Evolutionary conservation across 768 basidiomycete genomes (phyloP).

Genomic region (Lactifluus volemus): DNA sequence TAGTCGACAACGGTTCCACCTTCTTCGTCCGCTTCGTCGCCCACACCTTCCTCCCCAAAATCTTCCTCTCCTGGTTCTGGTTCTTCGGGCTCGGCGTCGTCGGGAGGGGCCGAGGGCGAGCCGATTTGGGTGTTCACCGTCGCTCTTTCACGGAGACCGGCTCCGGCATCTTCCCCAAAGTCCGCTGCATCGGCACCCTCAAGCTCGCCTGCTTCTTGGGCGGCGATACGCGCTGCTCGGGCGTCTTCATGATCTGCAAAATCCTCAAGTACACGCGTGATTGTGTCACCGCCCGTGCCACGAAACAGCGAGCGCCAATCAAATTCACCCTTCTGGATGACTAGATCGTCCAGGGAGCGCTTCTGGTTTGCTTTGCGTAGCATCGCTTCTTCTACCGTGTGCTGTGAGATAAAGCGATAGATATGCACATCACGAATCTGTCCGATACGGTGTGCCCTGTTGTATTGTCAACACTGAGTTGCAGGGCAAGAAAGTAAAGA

Average conservation of each 20-base stretch:
- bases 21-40: slow-evolving; percentile 33
- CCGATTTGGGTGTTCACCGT: slow-evolving; percentile 11
- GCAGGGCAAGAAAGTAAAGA: not conserved
- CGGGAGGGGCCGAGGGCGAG: slow-evolving; percentile 1
- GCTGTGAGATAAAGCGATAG: slow-evolving; percentile 83
- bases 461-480: slow-evolving; percentile 5
- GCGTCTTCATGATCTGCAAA: slow-evolving; percentile 87
- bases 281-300: slow-evolving; percentile 36
- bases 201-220: slow-evolving; percentile 58
- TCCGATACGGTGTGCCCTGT: slow-evolving; percentile 93
- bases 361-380: slow-evolving; percentile 98
- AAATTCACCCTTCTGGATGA: slow-evolving; percentile 91
- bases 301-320: slow-evolving; percentile 84
- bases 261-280: slow-evolving; percentile 71
- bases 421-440: slow-evolving; percentile 96
- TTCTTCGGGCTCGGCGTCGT: slow-evolving; percentile 9
- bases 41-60: slow-evolving; percentile 27
- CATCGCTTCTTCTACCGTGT: slow-evolving; percentile 95
- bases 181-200: slow-evolving; percentile 78
- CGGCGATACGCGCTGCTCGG: slow-evolving; percentile 69
- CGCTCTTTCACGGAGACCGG: not conserved
- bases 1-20: slow-evolving; percentile 77
- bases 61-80: slow-evolving; percentile 21
- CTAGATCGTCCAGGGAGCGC: slow-evolving; percentile 78
- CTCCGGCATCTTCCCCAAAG: slow-evolving; percentile 43